phyloP scores from a whole-genome alignment of 2,329 filamentous ascomycete genomes.

The Epichloe bromicola region DNA sequence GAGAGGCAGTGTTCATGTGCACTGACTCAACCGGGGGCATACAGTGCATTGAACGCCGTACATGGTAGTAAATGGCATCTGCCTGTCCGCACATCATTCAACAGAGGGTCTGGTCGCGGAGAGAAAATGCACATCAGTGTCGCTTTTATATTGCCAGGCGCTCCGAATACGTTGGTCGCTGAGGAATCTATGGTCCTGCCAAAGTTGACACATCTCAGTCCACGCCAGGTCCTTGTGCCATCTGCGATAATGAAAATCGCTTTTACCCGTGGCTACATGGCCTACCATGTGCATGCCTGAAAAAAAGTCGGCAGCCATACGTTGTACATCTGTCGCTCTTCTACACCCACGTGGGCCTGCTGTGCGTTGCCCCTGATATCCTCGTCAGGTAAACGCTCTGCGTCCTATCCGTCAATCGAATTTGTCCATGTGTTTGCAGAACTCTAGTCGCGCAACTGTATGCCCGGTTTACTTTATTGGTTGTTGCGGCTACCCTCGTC shows the following conservation, averaged over 20 bases:
- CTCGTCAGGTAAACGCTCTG: too few relatives aligned
- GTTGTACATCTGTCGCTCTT: neutral
- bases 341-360: neutral
- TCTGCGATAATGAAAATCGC: neutral
- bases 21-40: neutral
- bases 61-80: neutral
- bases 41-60: neutral
- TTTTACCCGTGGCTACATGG: neutral
- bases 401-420: too few relatives aligned
- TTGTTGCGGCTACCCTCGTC: constrained; percentile 21
- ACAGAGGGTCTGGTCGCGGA: too few relatives aligned
- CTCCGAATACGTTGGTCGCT: neutral
- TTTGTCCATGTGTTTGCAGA: neutral
- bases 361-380: neutral
- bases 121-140: neutral
- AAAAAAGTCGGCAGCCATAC: too few relatives aligned
- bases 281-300: neutral
- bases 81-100: too few relatives aligned
- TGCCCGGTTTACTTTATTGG: constrained; percentile 11
- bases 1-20: neutral
- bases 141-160: neutral
- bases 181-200: neutral
- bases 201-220: neutral
- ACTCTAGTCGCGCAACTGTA: constrained; percentile 14
- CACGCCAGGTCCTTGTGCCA: neutral